A percentile compares a stretch with the other conserved stretches of the same genome.
Conservation (phyloP, 2,329 filamentous ascomycete genomes). For the Pseudogymnoascus pannorum region DNA sequence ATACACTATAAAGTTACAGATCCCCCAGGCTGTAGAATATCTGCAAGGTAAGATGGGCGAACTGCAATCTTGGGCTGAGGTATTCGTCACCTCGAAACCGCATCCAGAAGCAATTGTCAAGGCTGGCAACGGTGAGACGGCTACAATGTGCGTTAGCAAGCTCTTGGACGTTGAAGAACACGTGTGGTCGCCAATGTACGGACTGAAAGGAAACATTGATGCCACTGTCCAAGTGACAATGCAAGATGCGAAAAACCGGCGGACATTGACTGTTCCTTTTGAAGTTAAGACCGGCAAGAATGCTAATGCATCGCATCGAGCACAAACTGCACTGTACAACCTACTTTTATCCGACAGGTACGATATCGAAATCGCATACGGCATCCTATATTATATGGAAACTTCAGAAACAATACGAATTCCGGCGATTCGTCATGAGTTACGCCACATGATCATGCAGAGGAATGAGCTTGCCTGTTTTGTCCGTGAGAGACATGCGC, state of each 20-base stretch:
- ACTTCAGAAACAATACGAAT: constrained; percentile 79
- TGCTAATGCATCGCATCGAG: constrained; percentile 73
- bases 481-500: constrained; percentile 68
- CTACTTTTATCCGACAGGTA: constrained; percentile 89
- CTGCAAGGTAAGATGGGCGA: constrained; percentile 76
- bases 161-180: constrained; percentile 95
- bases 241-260: constrained; percentile 50
- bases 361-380: constrained; percentile 83
- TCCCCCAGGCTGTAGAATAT: constrained; percentile 68
- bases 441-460: constrained; percentile 94
- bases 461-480: constrained; percentile 84
- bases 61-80: constrained; percentile 72
- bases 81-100: constrained; percentile 68
- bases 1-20: constrained; percentile 74
- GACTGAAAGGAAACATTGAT: constrained; percentile 95
- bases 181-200: constrained; percentile 96
- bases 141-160: constrained; percentile 82
- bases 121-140: constrained; percentile 68
- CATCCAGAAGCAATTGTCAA: constrained; percentile 66
- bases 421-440: constrained; percentile 75
- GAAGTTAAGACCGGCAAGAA: constrained; percentile 93
- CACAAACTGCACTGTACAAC: constrained; percentile 92
- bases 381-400: constrained; percentile 92
- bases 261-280: constrained; percentile 78
- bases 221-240: constrained; percentile 88